Percentiles rank a stretch among this genome's conserved stretches.
Evolutionary conservation across 805 yeast species (phyloP).

Genomic region (Myxozyma nipponensis): DNA sequence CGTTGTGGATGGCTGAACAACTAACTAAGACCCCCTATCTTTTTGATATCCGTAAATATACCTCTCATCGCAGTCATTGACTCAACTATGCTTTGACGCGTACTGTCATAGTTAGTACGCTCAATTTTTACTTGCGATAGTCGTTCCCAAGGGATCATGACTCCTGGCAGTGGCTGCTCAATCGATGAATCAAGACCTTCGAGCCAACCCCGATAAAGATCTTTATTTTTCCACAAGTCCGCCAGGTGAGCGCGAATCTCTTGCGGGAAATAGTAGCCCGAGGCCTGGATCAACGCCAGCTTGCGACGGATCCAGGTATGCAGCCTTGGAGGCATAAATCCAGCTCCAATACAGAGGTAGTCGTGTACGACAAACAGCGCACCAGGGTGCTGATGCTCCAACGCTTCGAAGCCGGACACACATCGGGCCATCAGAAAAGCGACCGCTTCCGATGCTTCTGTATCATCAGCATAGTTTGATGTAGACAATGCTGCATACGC

Average conservation of each 20-base stretch:
- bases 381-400: slow-evolving; percentile 15
- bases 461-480: slow-evolving; percentile 6
- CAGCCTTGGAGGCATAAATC: slow-evolving; percentile 16
- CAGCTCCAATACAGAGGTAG: slow-evolving; percentile 21
- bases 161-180: slow-evolving; percentile 9
- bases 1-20: no score
- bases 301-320: slow-evolving; percentile 23
- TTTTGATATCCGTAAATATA: slow-evolving; percentile 5
- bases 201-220: slow-evolving; percentile 22
- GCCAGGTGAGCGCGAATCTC: slow-evolving; percentile 21
- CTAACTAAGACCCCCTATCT: no score
- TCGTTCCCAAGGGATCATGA: slow-evolving; percentile 21
- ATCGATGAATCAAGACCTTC: slow-evolving; percentile 16
- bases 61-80: slow-evolving; percentile 19
- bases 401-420: slow-evolving; percentile 17
- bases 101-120: slow-evolving; percentile 1
- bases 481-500: slow-evolving; percentile 18
- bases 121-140: slow-evolving; percentile 16
- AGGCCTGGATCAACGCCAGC: slow-evolving; percentile 20
- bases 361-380: slow-evolving; percentile 15
- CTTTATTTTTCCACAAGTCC: slow-evolving; percentile 14
- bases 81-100: slow-evolving; percentile 4
- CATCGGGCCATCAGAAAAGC: slow-evolving; percentile 16
- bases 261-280: slow-evolving; percentile 22
- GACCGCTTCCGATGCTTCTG: slow-evolving; percentile 7